Evolutionary conservation across 768 basidiomycete species (phyloP).

Genomic region (Suillus occidentalis): DNA sequence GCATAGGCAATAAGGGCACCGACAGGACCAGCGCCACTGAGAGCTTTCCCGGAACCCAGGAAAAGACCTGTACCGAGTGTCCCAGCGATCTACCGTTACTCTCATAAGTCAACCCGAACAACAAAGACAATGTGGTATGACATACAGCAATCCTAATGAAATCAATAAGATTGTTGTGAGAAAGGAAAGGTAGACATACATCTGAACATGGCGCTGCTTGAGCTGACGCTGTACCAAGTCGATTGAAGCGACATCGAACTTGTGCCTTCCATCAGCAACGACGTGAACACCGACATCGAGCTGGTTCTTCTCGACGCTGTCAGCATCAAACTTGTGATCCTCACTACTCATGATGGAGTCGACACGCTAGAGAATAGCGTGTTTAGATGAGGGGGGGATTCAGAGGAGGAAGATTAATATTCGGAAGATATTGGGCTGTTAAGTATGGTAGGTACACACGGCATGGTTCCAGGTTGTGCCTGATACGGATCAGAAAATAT

Average conservation of each 20-base stretch:
- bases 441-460: neutral
- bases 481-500: conserved; percentile 2
- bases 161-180: neutral
- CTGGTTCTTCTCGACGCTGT: conserved; percentile 13
- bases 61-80: conserved; percentile 77
- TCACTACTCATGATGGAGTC: neutral
- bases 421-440: neutral
- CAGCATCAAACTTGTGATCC: neutral
- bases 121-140: conserved; percentile 1
- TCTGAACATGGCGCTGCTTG: conserved; percentile 79
- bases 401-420: neutral
- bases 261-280: conserved; percentile 29
- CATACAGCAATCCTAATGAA: conserved; percentile 60
- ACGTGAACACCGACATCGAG: neutral
- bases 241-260: conserved; percentile 60
- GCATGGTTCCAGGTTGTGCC: neutral
- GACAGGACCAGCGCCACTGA: conserved; percentile 60
- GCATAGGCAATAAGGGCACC: conserved; percentile 66
- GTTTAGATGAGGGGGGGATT: neutral
- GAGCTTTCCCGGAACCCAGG: conserved; percentile 65
- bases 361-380: neutral
- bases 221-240: conserved; percentile 72
- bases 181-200: conserved; percentile 41
- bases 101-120: neutral
- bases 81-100: conserved; percentile 62